Evolutionary conservation across 768 basidiomycete genomes (phyloP), one percentile per base, ranked within the genome.

Genomic region (Boletus speciosus): DNA sequence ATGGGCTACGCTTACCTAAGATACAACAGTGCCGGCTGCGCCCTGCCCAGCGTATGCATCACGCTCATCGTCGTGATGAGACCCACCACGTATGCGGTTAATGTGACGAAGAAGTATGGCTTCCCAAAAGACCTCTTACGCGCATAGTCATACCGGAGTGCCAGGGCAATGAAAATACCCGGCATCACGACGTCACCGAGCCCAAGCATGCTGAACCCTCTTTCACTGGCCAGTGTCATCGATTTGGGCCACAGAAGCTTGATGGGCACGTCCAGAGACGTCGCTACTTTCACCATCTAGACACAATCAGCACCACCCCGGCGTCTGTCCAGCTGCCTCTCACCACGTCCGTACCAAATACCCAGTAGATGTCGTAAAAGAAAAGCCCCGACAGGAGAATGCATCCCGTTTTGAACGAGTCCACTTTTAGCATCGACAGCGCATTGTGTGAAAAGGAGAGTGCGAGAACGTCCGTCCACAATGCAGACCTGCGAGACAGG

Each of bases 321-420:
- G 9, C 3, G 2, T 14, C 5, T 5, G 21, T 59, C 25, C 56
- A 47, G 8, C 36, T 19, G n/a, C 35, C 2, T 75, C 88, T 67
- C 68, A 90, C 90, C 71, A 93, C 90, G 63, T 85, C 81, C 0
- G 88, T 89, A 19, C 89, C 90, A 67, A 94, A 95, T 3, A 95
- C 93, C 91, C 91, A 97, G 81, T 86, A 96, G 38, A 97, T 82
- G 67, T 98, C 96, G 66, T 98, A 98, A 39, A 97, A 43, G 73
- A 98, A 93, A 23, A 99, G 75, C 5, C 91, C 93, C 3, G 80
- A 79, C 6, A 99, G 76, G 4, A 98, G 78, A 55, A 93, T 82
- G 38, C 79, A 79, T 7, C 93, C 96, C 15, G 96, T 97, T 63
- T 78, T 72, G 78, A 98, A 96, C 9, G 90, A 90, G 70, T 98